Evolutionary conservation across 2,329 filamentous ascomycete genomes (phyloP).

Genomic region (Aspergillus sp.): DNA sequence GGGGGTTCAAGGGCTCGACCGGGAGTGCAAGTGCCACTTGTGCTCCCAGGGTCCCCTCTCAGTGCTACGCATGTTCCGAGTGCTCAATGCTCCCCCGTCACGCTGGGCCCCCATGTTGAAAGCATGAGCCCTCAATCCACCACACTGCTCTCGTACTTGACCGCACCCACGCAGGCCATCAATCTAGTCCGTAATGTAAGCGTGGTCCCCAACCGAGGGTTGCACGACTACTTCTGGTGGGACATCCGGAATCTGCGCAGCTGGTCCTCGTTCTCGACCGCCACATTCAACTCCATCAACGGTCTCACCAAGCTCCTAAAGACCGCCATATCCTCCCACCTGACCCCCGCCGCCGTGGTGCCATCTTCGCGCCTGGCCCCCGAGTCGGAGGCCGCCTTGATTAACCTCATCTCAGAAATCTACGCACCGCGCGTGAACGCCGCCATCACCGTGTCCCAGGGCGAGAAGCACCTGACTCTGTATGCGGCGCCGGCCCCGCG

Average conservation of each 20-base stretch:
- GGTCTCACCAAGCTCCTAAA: constrained; percentile 70
- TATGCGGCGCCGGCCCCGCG: constrained; percentile 40
- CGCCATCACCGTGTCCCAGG: constrained; percentile 72
- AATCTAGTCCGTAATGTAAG: constrained; percentile 77
- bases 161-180: constrained; percentile 74
- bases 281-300: constrained; percentile 69
- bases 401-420: constrained; percentile 71
- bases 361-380: constrained; percentile 60
- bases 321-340: constrained; percentile 56
- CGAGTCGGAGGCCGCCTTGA: constrained; percentile 73
- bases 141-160: constrained; percentile 75
- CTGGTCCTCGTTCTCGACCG: constrained; percentile 76
- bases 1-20: constrained; percentile 43
- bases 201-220: constrained; percentile 62
- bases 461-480: constrained; percentile 55
- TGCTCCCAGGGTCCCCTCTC: constrained; percentile 27
- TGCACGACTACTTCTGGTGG: constrained; percentile 90
- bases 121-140: constrained; percentile 48
- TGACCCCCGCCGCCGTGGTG: constrained; percentile 31
- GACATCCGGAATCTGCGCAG: constrained; percentile 82
- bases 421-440: constrained; percentile 86
- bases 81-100: constrained; percentile 25
- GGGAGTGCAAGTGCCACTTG: constrained; percentile 27
- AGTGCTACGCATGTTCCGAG: constrained; percentile 22
- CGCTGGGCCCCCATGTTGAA: constrained; percentile 21